phyloP scores from a whole-genome alignment of 2,329 filamentous ascomycete species.

The Cryphonectria parasitica region DNA sequence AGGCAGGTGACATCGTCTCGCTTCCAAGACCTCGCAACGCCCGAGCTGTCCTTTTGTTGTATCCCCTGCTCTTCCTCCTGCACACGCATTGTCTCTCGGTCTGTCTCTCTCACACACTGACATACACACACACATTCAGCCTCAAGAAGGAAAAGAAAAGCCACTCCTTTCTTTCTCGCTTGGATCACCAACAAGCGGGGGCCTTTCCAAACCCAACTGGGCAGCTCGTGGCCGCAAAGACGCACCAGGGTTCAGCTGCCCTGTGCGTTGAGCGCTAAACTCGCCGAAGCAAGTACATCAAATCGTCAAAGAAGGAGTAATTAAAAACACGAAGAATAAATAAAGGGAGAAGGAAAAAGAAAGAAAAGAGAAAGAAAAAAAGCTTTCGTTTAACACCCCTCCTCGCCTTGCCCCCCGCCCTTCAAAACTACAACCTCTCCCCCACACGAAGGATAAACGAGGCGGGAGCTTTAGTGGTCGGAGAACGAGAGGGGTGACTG shows the following conservation, averaged over 20 bases:
- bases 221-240: background rate
- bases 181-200: background rate
- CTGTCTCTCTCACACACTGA: background rate
- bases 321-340: background rate
- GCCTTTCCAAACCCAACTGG: background rate
- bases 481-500: background rate
- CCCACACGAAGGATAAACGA: background rate
- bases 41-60: background rate
- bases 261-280: background rate
- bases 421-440: too few species aligned
- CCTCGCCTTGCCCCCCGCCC: background rate
- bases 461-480: too few species aligned
- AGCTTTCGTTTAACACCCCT: background rate
- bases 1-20: slow-evolving; percentile 7
- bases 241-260: background rate
- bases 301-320: background rate
- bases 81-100: background rate
- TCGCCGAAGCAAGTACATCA: background rate
- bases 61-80: background rate
- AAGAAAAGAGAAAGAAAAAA: too few species aligned
- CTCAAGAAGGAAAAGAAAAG: background rate
- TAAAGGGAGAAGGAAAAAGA: too few species aligned
- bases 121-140: background rate
- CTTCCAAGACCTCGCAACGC: background rate
- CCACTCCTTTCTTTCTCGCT: background rate